Conservation (phyloP, 345 rosid genomes). For the Corchorus olitorius region DNA sequence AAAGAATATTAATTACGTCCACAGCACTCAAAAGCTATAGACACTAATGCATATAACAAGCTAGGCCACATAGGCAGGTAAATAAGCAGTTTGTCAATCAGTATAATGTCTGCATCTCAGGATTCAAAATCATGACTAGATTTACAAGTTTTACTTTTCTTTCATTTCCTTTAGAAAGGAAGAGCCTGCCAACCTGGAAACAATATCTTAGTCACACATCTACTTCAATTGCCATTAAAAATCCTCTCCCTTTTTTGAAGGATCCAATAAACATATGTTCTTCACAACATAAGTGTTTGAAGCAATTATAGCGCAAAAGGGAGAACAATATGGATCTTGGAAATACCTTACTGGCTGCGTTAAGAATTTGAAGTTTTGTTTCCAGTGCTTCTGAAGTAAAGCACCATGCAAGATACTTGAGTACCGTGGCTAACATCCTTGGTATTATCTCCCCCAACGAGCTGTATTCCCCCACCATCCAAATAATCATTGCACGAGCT, state of each 20-base stretch:
- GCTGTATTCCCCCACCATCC: constrained; percentile 93
- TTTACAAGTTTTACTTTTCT: background rate
- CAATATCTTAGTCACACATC: background rate
- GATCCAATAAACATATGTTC: constrained; percentile 5
- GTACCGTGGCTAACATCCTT: constrained; percentile 68
- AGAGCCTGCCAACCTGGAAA: background rate
- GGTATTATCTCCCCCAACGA: constrained; percentile 75
- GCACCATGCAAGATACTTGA: constrained; percentile 89
- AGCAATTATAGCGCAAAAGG: constrained; percentile 7
- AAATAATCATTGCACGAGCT: constrained; percentile 87
- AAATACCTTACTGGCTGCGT: constrained; percentile 69
- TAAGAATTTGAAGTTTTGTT: constrained; percentile 92
- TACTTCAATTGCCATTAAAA: background rate
- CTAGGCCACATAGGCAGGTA: background rate
- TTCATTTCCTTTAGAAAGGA: constrained; percentile 7
- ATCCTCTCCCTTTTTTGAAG: background rate
- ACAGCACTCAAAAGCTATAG: background rate
- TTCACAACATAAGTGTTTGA: background rate
- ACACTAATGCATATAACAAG: background rate
- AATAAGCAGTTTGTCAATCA: background rate
- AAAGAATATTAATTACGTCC: background rate
- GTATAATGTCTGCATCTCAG: background rate
- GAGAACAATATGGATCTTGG: constrained; percentile 1
- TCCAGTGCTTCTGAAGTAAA: constrained; percentile 81
- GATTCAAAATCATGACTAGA: background rate